These are phyloP conservation scores for Stagonosporopsis vannaccii DNA, from an alignment of 2,329 filamentous ascomycete genomes.

Conservation along the genomic window DNA sequence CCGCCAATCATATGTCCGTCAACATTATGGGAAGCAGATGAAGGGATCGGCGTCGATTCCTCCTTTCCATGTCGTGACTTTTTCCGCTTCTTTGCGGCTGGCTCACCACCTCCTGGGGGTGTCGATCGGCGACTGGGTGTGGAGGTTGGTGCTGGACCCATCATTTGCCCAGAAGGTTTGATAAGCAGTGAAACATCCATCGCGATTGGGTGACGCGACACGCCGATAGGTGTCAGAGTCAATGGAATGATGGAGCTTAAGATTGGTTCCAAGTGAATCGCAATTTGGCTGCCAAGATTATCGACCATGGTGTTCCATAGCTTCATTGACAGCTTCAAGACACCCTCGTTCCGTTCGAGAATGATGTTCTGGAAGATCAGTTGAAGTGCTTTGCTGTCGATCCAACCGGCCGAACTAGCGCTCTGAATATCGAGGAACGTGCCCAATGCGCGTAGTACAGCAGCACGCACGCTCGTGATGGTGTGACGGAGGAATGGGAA, in stretches of 20 bases:
- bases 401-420: slow-evolving; percentile 83
- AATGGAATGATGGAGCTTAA: slow-evolving; percentile 83
- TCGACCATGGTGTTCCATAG: slow-evolving; percentile 83
- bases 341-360: slow-evolving; percentile 86
- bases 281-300: slow-evolving; percentile 71
- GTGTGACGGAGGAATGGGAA: slow-evolving; percentile 97
- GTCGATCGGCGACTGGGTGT: slow-evolving; percentile 40
- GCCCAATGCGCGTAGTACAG: slow-evolving; percentile 88
- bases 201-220: slow-evolving; percentile 86
- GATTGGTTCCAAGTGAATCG: slow-evolving; percentile 75
- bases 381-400: slow-evolving; percentile 86
- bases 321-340: slow-evolving; percentile 82
- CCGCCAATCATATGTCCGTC: slow-evolving; percentile 98
- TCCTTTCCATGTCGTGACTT: slow-evolving; percentile 83
- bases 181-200: slow-evolving; percentile 92
- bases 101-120: slow-evolving; percentile 49
- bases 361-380: slow-evolving; percentile 94
- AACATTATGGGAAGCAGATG: slow-evolving; percentile 80
- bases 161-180: slow-evolving; percentile 88
- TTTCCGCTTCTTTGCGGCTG: slow-evolving; percentile 78
- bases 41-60: slow-evolving; percentile 58
- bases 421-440: slow-evolving; percentile 91
- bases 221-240: slow-evolving; percentile 88
- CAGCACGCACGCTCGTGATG: slow-evolving; percentile 92
- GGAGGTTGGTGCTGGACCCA: slow-evolving; percentile 61